These are phyloP conservation scores for Sanghuangporus weigelae DNA, from an alignment of 1,284 basidiomycete species.

Conservation along the genomic window DNA sequence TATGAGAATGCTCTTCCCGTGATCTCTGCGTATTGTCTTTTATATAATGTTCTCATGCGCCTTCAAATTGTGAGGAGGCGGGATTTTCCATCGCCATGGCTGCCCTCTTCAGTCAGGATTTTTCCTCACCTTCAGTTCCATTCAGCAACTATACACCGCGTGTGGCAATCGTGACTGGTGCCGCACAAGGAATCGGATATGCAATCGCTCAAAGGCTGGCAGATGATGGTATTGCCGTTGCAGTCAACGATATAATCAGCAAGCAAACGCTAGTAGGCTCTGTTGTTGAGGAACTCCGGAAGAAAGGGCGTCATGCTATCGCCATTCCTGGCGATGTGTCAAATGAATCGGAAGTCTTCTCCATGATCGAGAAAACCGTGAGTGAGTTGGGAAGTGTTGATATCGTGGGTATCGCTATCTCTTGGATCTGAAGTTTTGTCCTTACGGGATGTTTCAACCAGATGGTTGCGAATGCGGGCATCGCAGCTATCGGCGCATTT, in stretches of 20 bases:
- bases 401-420: slow-evolving; percentile 4
- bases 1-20: not conserved
- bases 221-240: slow-evolving; percentile 19
- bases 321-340: slow-evolving; percentile 6
- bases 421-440: not conserved
- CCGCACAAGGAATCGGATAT: slow-evolving; percentile 23
- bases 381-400: slow-evolving; percentile 8
- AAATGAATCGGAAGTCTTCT: slow-evolving; percentile 2
- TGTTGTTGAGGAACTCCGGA: slow-evolving; percentile 6
- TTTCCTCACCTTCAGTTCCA: not conserved
- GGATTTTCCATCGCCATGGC: not conserved
- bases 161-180: slow-evolving; percentile 12
- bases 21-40: not conserved
- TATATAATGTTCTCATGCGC: not conserved
- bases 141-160: not conserved
- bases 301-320: slow-evolving; percentile 8
- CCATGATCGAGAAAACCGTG: slow-evolving; percentile 5
- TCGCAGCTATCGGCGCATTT: slow-evolving; percentile 1
- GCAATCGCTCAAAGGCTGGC: slow-evolving; percentile 18
- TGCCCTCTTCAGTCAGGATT: not conserved
- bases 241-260: slow-evolving; percentile 17
- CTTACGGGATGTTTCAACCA: not conserved
- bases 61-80: not conserved
- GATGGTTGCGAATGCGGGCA: slow-evolving; percentile 21
- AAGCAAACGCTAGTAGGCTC: slow-evolving; percentile 1